Conservation (phyloP, 495 filamentous ascomycete species). For the Viridothelium virens region DNA sequence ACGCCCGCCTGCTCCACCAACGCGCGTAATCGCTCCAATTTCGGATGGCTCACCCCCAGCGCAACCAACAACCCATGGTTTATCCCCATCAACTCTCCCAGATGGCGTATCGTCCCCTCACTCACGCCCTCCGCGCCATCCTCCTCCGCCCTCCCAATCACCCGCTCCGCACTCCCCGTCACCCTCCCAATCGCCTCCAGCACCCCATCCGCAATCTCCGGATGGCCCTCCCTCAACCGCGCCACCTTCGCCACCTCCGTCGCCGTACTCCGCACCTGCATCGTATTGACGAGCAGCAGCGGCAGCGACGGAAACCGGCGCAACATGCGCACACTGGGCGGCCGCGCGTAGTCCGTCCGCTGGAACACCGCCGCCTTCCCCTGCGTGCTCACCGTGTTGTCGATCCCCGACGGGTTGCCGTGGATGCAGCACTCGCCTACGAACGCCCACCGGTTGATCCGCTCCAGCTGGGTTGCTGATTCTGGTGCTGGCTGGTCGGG, state of each 20-base stretch:
- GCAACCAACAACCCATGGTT: constrained; percentile 88
- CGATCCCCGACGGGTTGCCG: constrained; percentile 89
- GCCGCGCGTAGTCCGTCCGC: constrained; percentile 65
- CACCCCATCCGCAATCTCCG: constrained; percentile 64
- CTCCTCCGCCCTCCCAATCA: constrained; percentile 57
- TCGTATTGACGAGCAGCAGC: constrained; percentile 80
- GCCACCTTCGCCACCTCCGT: constrained; percentile 81
- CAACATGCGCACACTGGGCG: constrained; percentile 67
- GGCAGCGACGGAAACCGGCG: constrained; percentile 84
- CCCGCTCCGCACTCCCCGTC: constrained; percentile 60
- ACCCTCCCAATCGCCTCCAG: constrained; percentile 78
- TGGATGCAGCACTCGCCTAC: constrained; percentile 96
- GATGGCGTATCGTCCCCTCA: constrained; percentile 50
- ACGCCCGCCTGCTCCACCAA: constrained; percentile 83
- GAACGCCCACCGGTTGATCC: constrained; percentile 96
- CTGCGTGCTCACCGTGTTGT: constrained; percentile 91
- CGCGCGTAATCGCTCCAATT: constrained; percentile 84
- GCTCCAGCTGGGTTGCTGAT: constrained; percentile 74
- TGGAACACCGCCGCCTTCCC: constrained; percentile 91
- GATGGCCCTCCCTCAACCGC: constrained; percentile 58
- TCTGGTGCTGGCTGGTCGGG: constrained; percentile 77
- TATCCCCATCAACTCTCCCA: constrained; percentile 81
- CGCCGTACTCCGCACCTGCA: constrained; percentile 70
- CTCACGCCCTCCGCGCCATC: constrained; percentile 44
- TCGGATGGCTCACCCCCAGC: constrained; percentile 87